phyloP scores from a whole-genome alignment of 306 rosid genomes.

The Rosa persica region DNA sequence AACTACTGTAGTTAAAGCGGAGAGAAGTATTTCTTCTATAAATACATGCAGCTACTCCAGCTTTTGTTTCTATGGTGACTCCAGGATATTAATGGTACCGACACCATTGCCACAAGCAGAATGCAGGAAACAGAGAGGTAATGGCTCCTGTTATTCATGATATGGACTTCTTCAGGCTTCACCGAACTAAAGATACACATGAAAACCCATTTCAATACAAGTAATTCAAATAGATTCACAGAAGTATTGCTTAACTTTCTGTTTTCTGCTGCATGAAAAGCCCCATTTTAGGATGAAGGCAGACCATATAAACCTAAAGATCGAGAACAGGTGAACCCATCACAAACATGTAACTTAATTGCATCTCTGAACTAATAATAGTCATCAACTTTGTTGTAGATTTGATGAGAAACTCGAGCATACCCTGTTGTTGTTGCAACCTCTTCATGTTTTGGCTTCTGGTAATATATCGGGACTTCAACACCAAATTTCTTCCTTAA shows the following conservation, averaged over 20 bases:
- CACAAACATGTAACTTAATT: constrained; percentile 51
- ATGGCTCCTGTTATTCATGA: constrained; percentile 42
- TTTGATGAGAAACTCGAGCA: constrained; percentile 76
- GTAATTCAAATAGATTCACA: background rate
- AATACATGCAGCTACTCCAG: constrained; percentile 17
- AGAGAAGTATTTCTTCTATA: too few species aligned
- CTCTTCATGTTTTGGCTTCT: constrained; percentile 53
- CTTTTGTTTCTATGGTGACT: constrained; percentile 21
- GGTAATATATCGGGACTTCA: constrained; percentile 62
- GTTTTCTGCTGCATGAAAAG: background rate
- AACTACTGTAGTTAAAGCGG: too few species aligned
- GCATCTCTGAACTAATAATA: constrained; percentile 69
- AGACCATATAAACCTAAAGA: constrained; percentile 13
- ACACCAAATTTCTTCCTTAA: constrained; percentile 63
- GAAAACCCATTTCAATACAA: background rate
- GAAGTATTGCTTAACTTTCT: background rate
- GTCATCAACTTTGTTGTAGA: constrained; percentile 70
- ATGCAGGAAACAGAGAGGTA: constrained; percentile 25
- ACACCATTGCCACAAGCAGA: constrained; percentile 38
- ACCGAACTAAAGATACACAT: constrained; percentile 34
- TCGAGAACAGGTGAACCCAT: constrained; percentile 49
- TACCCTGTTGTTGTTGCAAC: constrained; percentile 46
- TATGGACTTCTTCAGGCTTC: constrained; percentile 27
- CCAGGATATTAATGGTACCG: constrained; percentile 35
- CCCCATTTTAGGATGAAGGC: background rate